A percentile compares a stretch with the other conserved stretches of the same genome.
Evolutionary conservation across 805 yeast genomes (phyloP).

Genomic region (Candida pini): DNA sequence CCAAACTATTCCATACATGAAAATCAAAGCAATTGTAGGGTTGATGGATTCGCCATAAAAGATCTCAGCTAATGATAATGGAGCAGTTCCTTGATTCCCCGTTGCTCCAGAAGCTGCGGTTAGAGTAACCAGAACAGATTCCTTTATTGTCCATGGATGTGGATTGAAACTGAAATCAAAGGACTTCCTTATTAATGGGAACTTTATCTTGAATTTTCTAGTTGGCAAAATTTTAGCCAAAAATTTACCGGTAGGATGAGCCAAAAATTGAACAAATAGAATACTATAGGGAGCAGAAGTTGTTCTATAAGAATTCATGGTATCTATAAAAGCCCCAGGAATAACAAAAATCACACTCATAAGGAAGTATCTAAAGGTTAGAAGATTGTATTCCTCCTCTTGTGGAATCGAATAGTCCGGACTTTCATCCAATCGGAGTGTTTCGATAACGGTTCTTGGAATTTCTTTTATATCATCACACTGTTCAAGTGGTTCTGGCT

Average conservation of each 20-base stretch:
- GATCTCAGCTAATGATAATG: conserved; percentile 41
- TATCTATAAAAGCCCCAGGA: conserved; percentile 37
- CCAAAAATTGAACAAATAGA: conserved; percentile 44
- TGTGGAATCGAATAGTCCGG: neutral
- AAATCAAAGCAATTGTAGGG: conserved; percentile 34
- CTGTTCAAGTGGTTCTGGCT: neutral
- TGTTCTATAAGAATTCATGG: conserved; percentile 30
- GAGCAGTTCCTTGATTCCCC: conserved; percentile 44
- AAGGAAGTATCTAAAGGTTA: conserved; percentile 33
- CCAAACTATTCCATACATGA: conserved; percentile 49
- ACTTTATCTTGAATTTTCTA: conserved; percentile 16
- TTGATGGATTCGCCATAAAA: conserved; percentile 34
- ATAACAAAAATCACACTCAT: conserved; percentile 30
- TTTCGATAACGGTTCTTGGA: conserved; percentile 29
- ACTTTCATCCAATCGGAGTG: conserved; percentile 24
- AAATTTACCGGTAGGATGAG: conserved; percentile 43
- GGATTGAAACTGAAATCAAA: conserved; percentile 39
- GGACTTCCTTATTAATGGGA: neutral
- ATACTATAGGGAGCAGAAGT: conserved; percentile 44
- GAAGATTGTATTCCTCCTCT: conserved; percentile 17
- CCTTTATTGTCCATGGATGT: conserved; percentile 52
- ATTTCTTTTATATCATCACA: conserved; percentile 25
- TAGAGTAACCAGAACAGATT: conserved; percentile 45
- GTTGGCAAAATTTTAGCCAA: conserved; percentile 37
- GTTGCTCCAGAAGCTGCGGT: conserved; percentile 50